Conservation (phyloP, 345 rosid species). For the Combretum micranthum region DNA sequence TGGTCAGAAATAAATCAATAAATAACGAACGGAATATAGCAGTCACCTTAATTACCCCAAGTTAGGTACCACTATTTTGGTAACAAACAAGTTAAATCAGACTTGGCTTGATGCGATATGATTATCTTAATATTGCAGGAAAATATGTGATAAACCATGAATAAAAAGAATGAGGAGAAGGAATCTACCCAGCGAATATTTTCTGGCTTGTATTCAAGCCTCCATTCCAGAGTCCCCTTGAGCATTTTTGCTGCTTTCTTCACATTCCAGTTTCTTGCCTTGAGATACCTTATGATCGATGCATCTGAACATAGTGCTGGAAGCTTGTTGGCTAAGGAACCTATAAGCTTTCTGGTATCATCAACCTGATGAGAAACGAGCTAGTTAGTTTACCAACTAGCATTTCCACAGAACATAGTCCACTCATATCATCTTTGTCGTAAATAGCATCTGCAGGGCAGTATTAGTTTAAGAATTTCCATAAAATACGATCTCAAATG, state of each 20-base stretch:
- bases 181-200: slow-evolving; percentile 56
- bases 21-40: too few relatives aligned
- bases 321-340: slow-evolving; percentile 43
- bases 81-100: too few relatives aligned
- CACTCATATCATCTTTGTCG: too few relatives aligned
- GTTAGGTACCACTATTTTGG: too few relatives aligned
- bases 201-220: slow-evolving; percentile 60
- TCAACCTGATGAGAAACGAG: slow-evolving; percentile 30
- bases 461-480: too few relatives aligned
- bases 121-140: too few relatives aligned
- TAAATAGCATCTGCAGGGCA: too few relatives aligned
- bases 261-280: slow-evolving; percentile 58
- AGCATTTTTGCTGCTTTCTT: slow-evolving; percentile 73
- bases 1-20: not conserved
- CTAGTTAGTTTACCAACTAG: not conserved
- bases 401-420: too few relatives aligned
- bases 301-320: slow-evolving; percentile 51
- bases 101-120: too few relatives aligned
- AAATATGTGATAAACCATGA: too few relatives aligned
- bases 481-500: too few relatives aligned
- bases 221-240: slow-evolving; percentile 62
- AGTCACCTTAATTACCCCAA: too few relatives aligned
- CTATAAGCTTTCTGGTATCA: slow-evolving; percentile 54
- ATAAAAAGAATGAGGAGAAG: not conserved
- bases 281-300: slow-evolving; percentile 48